A percentile compares a stretch with the other conserved stretches of the same genome.
phyloP scores from a whole-genome alignment of 257 asterid species.

The Nicotiana tabacum region DNA sequence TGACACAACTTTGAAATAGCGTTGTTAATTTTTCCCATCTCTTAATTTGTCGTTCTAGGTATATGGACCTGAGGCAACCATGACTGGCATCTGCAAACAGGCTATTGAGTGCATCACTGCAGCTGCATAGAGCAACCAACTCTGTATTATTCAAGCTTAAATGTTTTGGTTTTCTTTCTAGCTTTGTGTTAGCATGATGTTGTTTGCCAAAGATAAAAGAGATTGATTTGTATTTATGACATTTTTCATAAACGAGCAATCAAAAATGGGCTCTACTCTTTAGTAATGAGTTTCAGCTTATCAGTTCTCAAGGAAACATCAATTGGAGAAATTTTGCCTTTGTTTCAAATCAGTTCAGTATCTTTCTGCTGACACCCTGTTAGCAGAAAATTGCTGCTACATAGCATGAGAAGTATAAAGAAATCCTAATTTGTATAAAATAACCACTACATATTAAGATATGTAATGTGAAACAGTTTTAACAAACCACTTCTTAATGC shows the following conservation, averaged over 20 bases:
- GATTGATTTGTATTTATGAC: neutral
- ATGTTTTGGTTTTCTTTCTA: neutral
- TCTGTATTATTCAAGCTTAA: neutral
- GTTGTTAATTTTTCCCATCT: neutral
- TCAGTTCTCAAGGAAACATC: neutral
- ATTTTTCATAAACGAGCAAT: neutral
- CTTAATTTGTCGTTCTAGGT: slow-evolving; percentile 34
- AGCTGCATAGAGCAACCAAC: slow-evolving; percentile 54
- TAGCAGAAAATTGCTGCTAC: too few species aligned
- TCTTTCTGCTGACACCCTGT: too few species aligned
- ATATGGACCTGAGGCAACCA: slow-evolving; percentile 93
- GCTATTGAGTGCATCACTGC: slow-evolving; percentile 92
- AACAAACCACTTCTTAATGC: too few species aligned
- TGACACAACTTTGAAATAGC: neutral
- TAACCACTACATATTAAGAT: too few species aligned
- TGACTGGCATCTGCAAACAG: slow-evolving; percentile 96
- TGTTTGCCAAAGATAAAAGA: neutral
- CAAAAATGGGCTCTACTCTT: neutral
- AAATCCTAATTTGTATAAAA: too few species aligned
- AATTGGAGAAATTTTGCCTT: too few species aligned
- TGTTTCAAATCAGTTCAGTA: too few species aligned
- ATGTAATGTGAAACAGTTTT: too few species aligned
- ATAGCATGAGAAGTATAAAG: too few species aligned
- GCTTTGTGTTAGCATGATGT: neutral
- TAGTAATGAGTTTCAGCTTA: neutral